A percentile compares a stretch with the other conserved stretches of the same genome.
These are phyloP conservation scores for Rhodotorula mucilaginosa DNA, from an alignment of 1,284 basidiomycete genomes.

Conservation along the genomic window DNA sequence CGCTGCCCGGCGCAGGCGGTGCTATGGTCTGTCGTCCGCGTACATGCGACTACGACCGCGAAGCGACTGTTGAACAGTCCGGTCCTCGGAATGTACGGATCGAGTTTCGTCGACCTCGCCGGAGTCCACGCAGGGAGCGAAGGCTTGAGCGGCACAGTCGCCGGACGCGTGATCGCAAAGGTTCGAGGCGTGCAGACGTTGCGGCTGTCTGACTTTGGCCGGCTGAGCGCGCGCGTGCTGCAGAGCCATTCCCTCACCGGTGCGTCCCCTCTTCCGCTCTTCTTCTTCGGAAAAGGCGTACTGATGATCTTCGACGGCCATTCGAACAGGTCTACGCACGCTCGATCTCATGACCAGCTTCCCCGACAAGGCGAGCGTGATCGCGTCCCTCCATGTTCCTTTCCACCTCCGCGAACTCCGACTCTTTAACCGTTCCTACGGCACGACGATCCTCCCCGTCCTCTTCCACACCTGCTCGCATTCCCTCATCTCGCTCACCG, in stretches of 20 bases:
- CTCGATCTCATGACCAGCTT: constrained; percentile 24
- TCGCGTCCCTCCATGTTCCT: constrained; percentile 17
- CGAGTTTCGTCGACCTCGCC: constrained; percentile 10
- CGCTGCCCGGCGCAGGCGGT: constrained; percentile 21
- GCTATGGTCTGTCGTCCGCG: constrained; percentile 13
- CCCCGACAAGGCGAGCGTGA: constrained; percentile 21
- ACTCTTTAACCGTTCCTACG: constrained; percentile 31
- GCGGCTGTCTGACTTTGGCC: constrained; percentile 23
- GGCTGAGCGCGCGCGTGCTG: constrained; percentile 17
- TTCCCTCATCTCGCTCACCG: constrained; percentile 18
- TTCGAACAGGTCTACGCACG: constrained; percentile 10
- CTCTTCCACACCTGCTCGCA: constrained; percentile 8
- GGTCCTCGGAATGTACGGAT: constrained; percentile 7
- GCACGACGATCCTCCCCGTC: constrained; percentile 6
- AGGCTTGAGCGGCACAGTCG: constrained; percentile 26
- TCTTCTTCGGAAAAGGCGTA: background rate
- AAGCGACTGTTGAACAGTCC: constrained; percentile 12
- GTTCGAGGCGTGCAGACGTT: constrained; percentile 11
- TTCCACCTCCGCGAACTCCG: constrained; percentile 24
- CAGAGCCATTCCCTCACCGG: constrained; percentile 22
- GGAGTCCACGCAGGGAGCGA: constrained; percentile 27
- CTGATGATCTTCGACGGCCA: too few species aligned
- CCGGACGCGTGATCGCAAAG: constrained; percentile 20
- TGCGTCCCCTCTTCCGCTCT: background rate
- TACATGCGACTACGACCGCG: constrained; percentile 7